phyloP scores from a whole-genome alignment of 192 early-diverging fungal species.

The Coemansia sp. region DNA sequence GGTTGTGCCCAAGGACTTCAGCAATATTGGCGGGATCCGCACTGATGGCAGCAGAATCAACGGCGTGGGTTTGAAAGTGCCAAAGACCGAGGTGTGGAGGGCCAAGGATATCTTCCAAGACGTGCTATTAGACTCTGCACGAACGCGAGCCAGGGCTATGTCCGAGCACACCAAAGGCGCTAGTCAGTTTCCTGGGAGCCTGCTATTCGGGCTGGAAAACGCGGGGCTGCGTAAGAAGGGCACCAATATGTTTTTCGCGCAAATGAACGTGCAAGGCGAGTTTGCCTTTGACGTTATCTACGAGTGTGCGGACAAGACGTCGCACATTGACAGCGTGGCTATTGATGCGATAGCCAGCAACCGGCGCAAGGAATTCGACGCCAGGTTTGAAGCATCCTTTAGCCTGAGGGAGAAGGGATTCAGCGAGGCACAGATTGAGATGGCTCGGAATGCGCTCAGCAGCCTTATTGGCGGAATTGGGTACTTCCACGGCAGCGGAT shows the following conservation, averaged over 20 bases:
- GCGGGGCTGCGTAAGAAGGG: slow-evolving; percentile 22
- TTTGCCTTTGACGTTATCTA: slow-evolving; percentile 47
- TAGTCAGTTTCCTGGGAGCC: slow-evolving; percentile 55
- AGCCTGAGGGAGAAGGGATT: slow-evolving; percentile 65
- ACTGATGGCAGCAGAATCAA: slow-evolving; percentile 1
- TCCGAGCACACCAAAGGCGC: slow-evolving; percentile 17
- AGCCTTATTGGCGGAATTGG: slow-evolving; percentile 91
- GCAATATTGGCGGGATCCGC: slow-evolving; percentile 5
- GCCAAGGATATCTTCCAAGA: slow-evolving; percentile 32
- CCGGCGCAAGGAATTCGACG: slow-evolving; percentile 58
- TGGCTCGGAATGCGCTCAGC: slow-evolving; percentile 73
- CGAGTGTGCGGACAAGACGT: slow-evolving; percentile 23
- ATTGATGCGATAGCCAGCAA: slow-evolving; percentile 19
- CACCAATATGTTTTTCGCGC: slow-evolving; percentile 31
- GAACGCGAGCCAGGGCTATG: slow-evolving; percentile 7
- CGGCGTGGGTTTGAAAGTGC: slow-evolving; percentile 23
- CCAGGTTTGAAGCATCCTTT: slow-evolving; percentile 73
- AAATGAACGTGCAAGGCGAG: slow-evolving; percentile 37
- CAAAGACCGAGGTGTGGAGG: slow-evolving; percentile 31
- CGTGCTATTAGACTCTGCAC: slow-evolving; percentile 14
- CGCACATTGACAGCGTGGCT: slow-evolving; percentile 18
- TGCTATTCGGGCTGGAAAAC: slow-evolving; percentile 59
- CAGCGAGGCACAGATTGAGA: slow-evolving; percentile 55
- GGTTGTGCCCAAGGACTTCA: slow-evolving; percentile 7
- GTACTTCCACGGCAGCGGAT: slow-evolving; percentile 49